Base-by-base conservation (phyloP, 164 flowering plant genomes). In the Saururus chinensis region DNA sequence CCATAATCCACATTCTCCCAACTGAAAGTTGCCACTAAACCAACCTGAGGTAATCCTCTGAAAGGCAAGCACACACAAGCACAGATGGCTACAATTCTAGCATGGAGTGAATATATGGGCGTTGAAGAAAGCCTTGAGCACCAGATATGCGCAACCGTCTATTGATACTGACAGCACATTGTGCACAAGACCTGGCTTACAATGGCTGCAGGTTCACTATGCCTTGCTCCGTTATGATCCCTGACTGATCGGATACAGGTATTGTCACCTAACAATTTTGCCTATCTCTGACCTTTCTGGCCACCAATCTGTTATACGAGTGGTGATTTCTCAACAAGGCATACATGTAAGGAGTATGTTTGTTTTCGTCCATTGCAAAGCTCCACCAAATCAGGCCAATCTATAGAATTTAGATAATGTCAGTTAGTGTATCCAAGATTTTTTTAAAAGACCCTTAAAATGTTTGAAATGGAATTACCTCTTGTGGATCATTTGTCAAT, bases 21-120 rank as follows among this genome's bases (percentile, higher is more conserved):
- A 63, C 68, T 79, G 66, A 81, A 85, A 19, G 87, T 86, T 59
- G 74, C 75, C 58, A 72, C 83, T 12, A 55, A 60, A 30, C 88
- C 86, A 62, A 79, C 70, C 23, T 78, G 70, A 0, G 88, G 88
- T 8, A 73, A 71, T 13, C 89, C 87, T 59, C 89, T 73, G 51
- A 84, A 64, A 76, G 85, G 80, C 55, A 89, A 51, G 67, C 95
- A 87, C 25, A 89, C 97, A 70, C 97, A 89, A 6, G 85, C 97
- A 56, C 97, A 89, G 4, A 89, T 88, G 24, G 97, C 92, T 26
- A 92, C 97, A 68, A 89, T 69, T 10, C 84, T 59, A 89, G 84
- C 90, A 87, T 79, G 25, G 95, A 85, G 64, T 85, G 92, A 26
- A 85, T 65, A 51, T 70, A 85, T 25, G 97, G 95, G 10, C 86